Evolutionary conservation across 345 rosid genomes (phyloP).

Genomic region (Geranium rotundifolium): DNA sequence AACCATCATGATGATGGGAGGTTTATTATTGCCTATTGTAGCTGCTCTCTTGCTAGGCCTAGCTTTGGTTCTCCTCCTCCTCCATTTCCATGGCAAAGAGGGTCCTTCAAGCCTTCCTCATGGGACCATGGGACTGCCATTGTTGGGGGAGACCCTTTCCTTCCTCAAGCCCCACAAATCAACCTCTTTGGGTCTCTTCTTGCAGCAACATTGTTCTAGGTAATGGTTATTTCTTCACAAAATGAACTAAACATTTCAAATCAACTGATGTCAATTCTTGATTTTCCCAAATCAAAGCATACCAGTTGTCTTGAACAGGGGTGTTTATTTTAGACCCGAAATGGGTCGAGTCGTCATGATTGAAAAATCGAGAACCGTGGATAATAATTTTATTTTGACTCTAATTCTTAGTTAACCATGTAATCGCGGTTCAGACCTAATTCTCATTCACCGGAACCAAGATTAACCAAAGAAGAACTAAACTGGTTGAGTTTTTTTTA

Average conservation of each 20-base stretch:
- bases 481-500: no score
- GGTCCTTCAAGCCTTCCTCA: slow-evolving; percentile 22
- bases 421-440: no score
- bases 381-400: no score
- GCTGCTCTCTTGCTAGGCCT: slow-evolving; percentile 15
- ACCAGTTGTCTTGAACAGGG: no score
- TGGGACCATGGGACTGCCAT: slow-evolving; percentile 79
- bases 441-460: no score
- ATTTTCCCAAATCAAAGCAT: no score
- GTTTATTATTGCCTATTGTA: slow-evolving; percentile 1
- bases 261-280: no score
- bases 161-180: slow-evolving; percentile 77
- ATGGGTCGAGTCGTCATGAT: no score
- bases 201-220: slow-evolving; percentile 58
- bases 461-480: no score
- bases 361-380: not conserved
- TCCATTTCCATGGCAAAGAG: not conserved
- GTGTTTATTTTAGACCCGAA: no score
- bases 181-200: slow-evolving; percentile 50
- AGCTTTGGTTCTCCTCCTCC: slow-evolving; percentile 9
- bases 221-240: slow-evolving; percentile 2
- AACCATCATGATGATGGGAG: not conserved
- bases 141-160: slow-evolving; percentile 57
- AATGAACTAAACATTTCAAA: no score
- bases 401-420: no score